These are phyloP conservation scores for Detonula confervacea DNA, from an alignment of 352 stramenopile genomes.

Conservation along the genomic window DNA sequence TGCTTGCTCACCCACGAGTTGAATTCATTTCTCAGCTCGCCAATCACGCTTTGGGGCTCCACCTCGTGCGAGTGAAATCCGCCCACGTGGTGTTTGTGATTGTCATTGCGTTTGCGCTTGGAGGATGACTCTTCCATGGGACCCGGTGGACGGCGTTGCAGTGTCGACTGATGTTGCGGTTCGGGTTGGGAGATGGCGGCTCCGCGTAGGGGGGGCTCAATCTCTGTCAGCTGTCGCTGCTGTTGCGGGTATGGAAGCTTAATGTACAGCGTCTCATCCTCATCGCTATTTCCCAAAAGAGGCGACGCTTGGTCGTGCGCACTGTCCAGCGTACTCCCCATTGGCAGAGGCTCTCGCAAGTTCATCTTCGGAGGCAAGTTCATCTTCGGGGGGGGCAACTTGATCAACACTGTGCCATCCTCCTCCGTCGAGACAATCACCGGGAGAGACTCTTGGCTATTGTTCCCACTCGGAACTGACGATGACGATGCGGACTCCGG, in stretches of 20 bases:
- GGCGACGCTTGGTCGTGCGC: neutral
- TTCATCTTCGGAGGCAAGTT: constrained; percentile 44
- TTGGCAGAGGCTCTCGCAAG: constrained; percentile 4
- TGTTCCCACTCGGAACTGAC: neutral
- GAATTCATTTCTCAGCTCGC: constrained; percentile 67
- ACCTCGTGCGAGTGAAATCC: constrained; percentile 19
- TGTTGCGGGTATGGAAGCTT: constrained; percentile 41
- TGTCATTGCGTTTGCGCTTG: too few relatives aligned
- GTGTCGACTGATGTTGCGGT: too few relatives aligned
- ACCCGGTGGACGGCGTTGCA: too few relatives aligned
- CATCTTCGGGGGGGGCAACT: too few relatives aligned
- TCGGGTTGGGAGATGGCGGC: constrained; percentile 3
- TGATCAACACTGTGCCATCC: constrained; percentile 51
- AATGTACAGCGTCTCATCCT: constrained; percentile 46
- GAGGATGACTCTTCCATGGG: too few relatives aligned
- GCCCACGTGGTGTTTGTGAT: neutral
- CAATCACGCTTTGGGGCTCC: constrained; percentile 29
- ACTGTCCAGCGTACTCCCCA: neutral
- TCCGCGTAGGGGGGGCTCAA: constrained; percentile 26
- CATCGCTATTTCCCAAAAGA: neutral
- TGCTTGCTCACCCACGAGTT: constrained; percentile 67
- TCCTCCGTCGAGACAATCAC: constrained; percentile 39
- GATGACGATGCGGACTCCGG: neutral
- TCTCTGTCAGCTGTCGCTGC: neutral
- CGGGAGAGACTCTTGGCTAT: constrained; percentile 3